Conservation (phyloP, 169 alveolate species). For the Cryptosporidium ubiquitum region DNA sequence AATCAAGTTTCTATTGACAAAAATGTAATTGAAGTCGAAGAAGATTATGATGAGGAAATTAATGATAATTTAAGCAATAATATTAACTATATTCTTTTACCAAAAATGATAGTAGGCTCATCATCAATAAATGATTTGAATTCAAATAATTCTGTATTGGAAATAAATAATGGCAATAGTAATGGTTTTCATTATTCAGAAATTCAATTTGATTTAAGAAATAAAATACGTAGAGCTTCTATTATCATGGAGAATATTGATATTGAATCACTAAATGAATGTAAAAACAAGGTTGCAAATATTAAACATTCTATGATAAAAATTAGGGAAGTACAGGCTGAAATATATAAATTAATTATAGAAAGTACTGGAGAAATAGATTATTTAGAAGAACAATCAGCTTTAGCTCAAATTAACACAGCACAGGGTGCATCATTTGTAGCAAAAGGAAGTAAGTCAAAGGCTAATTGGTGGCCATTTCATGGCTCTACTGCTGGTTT, state of each 20-base stretch:
- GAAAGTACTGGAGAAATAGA: constrained; percentile 73
- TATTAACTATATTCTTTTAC: background rate
- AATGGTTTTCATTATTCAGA: background rate
- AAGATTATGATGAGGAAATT: constrained; percentile 1
- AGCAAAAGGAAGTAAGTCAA: constrained; percentile 63
- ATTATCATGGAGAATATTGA: constrained; percentile 53
- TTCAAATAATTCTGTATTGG: background rate
- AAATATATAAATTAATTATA: constrained; percentile 39
- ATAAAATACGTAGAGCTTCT: constrained; percentile 30
- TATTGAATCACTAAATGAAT: constrained; percentile 41
- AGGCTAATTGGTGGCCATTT: constrained; percentile 74
- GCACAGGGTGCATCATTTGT: constrained; percentile 58
- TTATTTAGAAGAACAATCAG: constrained; percentile 50
- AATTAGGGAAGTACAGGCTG: constrained; percentile 41
- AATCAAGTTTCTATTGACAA: background rate
- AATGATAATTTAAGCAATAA: constrained; percentile 17
- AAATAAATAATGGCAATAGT: background rate
- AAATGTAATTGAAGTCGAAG: background rate
- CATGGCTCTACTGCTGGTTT: constrained; percentile 75
- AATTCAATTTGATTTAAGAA: background rate
- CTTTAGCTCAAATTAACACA: constrained; percentile 45
- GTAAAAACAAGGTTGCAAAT: constrained; percentile 1
- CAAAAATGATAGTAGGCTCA: background rate
- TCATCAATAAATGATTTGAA: background rate
- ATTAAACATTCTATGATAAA: constrained; percentile 28